phyloP scores from a whole-genome alignment of 352 stramenopile species.

The Phytophthora ramorum region DNA sequence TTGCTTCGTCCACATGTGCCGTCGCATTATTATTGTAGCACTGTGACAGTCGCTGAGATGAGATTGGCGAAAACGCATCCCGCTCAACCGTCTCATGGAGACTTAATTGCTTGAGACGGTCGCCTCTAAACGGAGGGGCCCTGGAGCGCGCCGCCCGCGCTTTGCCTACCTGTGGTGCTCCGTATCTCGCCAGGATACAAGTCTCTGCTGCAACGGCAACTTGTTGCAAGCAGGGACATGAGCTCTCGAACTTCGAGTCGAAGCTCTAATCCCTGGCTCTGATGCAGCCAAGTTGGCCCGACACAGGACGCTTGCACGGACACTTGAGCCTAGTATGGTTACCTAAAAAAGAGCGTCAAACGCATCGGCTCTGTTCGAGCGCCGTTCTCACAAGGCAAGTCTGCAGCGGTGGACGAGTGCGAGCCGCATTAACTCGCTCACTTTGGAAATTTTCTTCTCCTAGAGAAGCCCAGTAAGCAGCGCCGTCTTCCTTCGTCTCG shows the following conservation, averaged over 20 bases:
- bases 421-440: conserved; percentile 31
- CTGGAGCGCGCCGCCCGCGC: conserved; percentile 1
- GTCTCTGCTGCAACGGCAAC: conserved; percentile 30
- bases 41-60: conserved; percentile 31
- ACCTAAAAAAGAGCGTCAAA: conserved; percentile 25
- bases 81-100: not conserved
- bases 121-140: conserved; percentile 32
- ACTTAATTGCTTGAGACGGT: conserved; percentile 21
- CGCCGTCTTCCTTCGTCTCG: conserved; percentile 18
- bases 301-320: conserved; percentile 16
- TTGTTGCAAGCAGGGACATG: conserved; percentile 41
- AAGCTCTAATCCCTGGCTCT: conserved; percentile 6
- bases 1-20: conserved; percentile 4
- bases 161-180: conserved; percentile 30
- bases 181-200: conserved; percentile 31
- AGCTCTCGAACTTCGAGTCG: too few species aligned
- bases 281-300: conserved; percentile 12
- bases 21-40: not conserved
- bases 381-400: conserved; percentile 26
- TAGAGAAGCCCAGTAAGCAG: conserved; percentile 26
- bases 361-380: conserved; percentile 20
- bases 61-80: conserved; percentile 25
- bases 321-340: conserved; percentile 25
- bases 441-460: conserved; percentile 35
- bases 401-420: conserved; percentile 24